Base-by-base conservation (phyloP, 2,329 filamentous ascomycete genomes). In the Curvularia hawaiiensis region DNA sequence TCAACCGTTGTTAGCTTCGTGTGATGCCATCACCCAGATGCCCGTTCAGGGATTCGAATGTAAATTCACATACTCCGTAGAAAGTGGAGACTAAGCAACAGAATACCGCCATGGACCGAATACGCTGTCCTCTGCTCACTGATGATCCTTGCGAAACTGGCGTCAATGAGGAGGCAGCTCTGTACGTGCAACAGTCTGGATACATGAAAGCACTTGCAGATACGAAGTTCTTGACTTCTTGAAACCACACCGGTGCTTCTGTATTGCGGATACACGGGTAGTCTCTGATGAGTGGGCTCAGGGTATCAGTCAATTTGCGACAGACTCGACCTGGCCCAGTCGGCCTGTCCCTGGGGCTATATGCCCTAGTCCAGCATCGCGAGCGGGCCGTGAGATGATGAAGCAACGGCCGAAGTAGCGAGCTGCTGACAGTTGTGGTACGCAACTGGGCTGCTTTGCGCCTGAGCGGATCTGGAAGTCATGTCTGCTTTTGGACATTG, bases 381-480 rank as follows among this genome's bases (percentile, higher is more conserved):
- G 41, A 52, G 52, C 54, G 49, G 38, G 48, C 49, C 38, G 20
- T 40, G 48, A 48, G 38, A 41, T 48, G 33, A 38, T 56, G 54
- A 52, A 56, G 54, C 49, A 53, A 52, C 50, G 50, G 44, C 45
- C 28, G 43, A 52, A 48, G 49, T 38, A 52, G 44, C 46, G 18
- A 30, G 39, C 28, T 48, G 38, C 43, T 53, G 54, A 57, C 50
- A 48, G 50, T 38, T 44, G 43, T 16, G 38, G 24, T 38, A 43
- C 44, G 44, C 50, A 43, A 53, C 22, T 43, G 40, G 18, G 6
- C 14, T 11, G 16, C 24, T 26, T 16, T 43, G 22, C 5, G 26
- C 22, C 11, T 39, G 31, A 24, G 20, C 54, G 24, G 30, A 20
- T 31, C 20, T 49, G 33, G 33, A 35, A 49, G 38, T 40, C 22